phyloP scores from a whole-genome alignment of 768 basidiomycete genomes.

The Calocera cornea region DNA sequence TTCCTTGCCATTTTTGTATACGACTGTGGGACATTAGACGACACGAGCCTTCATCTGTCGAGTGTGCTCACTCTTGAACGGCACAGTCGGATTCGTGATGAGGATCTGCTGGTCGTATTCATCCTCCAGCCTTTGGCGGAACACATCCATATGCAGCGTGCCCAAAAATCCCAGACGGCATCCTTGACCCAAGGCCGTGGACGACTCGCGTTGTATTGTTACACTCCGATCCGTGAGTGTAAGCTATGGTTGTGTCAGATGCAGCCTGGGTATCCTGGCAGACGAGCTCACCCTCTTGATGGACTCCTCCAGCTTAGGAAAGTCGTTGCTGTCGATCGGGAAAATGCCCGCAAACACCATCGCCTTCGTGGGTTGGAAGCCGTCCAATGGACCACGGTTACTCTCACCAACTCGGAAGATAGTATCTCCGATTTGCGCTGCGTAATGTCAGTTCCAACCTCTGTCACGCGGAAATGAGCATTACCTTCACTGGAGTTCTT shows the following conservation, averaged over 20 bases:
- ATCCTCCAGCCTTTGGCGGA: slow-evolving; percentile 90
- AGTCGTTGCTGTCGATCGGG: slow-evolving; percentile 82
- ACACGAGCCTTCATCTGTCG: slow-evolving; percentile 39
- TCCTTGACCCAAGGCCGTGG: slow-evolving; percentile 88
- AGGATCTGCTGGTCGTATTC: slow-evolving; percentile 92
- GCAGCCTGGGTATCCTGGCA: slow-evolving; percentile 6
- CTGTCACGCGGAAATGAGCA: slow-evolving; percentile 7
- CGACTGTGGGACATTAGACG: slow-evolving; percentile 34
- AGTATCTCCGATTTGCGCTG: slow-evolving; percentile 92
- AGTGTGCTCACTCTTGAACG: slow-evolving; percentile 55
- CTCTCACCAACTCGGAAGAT: slow-evolving; percentile 57
- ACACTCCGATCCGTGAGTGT: slow-evolving; percentile 81
- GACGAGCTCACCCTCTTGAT: slow-evolving; percentile 59
- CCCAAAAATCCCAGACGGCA: slow-evolving; percentile 91
- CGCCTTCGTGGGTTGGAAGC: slow-evolving; percentile 82
- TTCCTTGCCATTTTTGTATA: slow-evolving; percentile 52
- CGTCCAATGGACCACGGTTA: slow-evolving; percentile 65
- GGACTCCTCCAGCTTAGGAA: slow-evolving; percentile 89
- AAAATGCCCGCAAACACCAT: slow-evolving; percentile 98
- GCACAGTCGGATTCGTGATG: slow-evolving; percentile 90
- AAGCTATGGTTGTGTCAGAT: slow-evolving; percentile 33
- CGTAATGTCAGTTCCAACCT: background rate
- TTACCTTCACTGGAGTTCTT: slow-evolving; percentile 88
- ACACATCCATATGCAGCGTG: slow-evolving; percentile 91
- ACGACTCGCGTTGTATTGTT: slow-evolving; percentile 80